phyloP scores from a whole-genome alignment of 768 basidiomycete genomes.

The Collybiopsis luxurians region DNA sequence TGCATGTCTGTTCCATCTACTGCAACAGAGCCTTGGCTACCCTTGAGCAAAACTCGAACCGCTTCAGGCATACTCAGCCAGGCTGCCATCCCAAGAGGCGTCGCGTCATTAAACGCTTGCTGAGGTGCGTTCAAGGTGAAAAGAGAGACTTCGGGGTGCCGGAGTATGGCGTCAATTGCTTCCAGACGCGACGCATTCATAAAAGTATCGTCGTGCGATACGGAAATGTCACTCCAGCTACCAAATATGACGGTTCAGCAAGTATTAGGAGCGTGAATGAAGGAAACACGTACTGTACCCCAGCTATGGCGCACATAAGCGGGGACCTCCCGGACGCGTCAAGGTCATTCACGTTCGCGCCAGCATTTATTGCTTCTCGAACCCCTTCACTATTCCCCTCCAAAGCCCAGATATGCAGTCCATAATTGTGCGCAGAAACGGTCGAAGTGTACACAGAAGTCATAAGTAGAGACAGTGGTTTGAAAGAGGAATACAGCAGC shows the following conservation, averaged over 20 bases:
- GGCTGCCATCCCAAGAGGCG: constrained; percentile 75
- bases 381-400: constrained; percentile 2
- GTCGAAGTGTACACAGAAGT: background rate
- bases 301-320: constrained; percentile 68
- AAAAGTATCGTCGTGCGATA: constrained; percentile 63
- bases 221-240: constrained; percentile 71
- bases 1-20: constrained; percentile 75
- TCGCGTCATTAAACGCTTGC: constrained; percentile 65
- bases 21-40: constrained; percentile 56
- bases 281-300: constrained; percentile 54
- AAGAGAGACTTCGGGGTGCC: constrained; percentile 58
- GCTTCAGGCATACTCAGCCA: constrained; percentile 67
- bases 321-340: constrained; percentile 61
- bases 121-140: constrained; percentile 75
- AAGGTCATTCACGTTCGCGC: constrained; percentile 48
- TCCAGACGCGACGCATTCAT: constrained; percentile 55
- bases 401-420: constrained; percentile 1
- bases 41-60: constrained; percentile 64
- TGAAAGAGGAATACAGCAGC: background rate
- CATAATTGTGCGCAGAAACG: constrained; percentile 4
- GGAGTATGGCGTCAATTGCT: constrained; percentile 53
- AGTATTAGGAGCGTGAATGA: constrained; percentile 2
- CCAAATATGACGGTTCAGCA: constrained; percentile 7
- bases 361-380: background rate
- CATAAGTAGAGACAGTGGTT: constrained; percentile 8